Conservation (phyloP, 352 stramenopile species). For the Globisporangium parvum region DNA sequence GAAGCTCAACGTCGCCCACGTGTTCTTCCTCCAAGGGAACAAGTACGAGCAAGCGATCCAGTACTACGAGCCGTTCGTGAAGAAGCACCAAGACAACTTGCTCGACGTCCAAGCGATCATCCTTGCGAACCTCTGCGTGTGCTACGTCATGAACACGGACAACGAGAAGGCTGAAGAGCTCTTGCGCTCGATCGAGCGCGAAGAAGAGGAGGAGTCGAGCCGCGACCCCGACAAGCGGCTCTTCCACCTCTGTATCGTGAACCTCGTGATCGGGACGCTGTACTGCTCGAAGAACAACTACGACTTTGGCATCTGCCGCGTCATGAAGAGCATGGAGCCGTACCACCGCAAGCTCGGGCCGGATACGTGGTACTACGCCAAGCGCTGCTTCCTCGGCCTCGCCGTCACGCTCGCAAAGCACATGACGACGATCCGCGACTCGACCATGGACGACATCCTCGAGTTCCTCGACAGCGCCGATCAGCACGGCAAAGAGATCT, state of each 20-base stretch:
- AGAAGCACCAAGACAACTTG: constrained; percentile 88
- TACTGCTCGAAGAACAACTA: constrained; percentile 98
- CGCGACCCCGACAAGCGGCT: constrained; percentile 87
- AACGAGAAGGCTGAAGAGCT: constrained; percentile 96
- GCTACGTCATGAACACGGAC: constrained; percentile 97
- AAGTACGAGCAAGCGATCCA: constrained; percentile 86
- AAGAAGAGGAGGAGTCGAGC: constrained; percentile 89
- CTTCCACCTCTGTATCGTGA: constrained; percentile 97
- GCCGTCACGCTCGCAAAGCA: constrained; percentile 93
- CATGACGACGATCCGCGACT: constrained; percentile 93
- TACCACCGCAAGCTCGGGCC: constrained; percentile 94
- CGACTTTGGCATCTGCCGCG: constrained; percentile 93
- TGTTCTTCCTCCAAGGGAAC: constrained; percentile 94
- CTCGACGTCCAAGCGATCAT: constrained; percentile 95
- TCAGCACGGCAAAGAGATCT: constrained; percentile 89
- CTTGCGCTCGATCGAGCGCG: constrained; percentile 92
- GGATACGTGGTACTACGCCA: constrained; percentile 96
- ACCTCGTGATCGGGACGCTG: constrained; percentile 96
- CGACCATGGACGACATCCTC: constrained; percentile 92
- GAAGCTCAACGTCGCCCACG: constrained; percentile 95
- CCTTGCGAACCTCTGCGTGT: constrained; percentile 96
- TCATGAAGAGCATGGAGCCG: constrained; percentile 94
- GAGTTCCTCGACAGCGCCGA: constrained; percentile 91
- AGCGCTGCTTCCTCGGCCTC: constrained; percentile 93
- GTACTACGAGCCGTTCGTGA: constrained; percentile 96